These are phyloP conservation scores for Rhexocercosporidium sp. DNA, from an alignment of 2,329 filamentous ascomycete species.

Conservation along the genomic window DNA sequence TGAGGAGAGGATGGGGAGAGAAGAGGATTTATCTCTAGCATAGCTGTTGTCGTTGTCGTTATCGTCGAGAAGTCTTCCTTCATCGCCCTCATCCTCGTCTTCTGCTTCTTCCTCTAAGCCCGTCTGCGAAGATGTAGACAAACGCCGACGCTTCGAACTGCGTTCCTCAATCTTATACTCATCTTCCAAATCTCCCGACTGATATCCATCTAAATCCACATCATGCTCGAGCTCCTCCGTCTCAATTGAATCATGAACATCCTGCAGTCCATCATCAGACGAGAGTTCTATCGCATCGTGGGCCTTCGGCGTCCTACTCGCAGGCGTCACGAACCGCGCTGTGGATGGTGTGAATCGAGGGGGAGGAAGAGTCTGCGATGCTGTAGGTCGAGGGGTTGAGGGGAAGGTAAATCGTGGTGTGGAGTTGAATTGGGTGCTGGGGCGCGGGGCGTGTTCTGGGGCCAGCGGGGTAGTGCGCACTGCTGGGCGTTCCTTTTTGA, in stretches of 20 bases:
- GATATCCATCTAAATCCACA: constrained; percentile 19
- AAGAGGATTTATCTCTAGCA: constrained; percentile 27
- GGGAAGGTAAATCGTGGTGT: constrained; percentile 43
- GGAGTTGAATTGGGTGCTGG: constrained; percentile 41
- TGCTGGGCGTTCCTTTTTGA: constrained; percentile 36
- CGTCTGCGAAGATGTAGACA: constrained; percentile 32
- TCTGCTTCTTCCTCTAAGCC: constrained; percentile 11
- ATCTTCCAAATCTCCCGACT: constrained; percentile 31
- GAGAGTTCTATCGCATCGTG: constrained; percentile 36
- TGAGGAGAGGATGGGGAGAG: constrained; percentile 36
- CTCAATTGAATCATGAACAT: constrained; percentile 40
- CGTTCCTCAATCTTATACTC: constrained; percentile 32
- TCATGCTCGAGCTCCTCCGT: constrained; percentile 29
- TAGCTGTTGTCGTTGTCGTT: constrained; percentile 22
- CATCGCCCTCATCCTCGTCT: constrained; percentile 14
- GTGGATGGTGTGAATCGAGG: constrained; percentile 35
- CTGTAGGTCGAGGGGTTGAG: constrained; percentile 37
- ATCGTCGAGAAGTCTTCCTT: constrained; percentile 17
- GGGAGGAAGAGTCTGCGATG: constrained; percentile 28
- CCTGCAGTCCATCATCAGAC: constrained; percentile 25
- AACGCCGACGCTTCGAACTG: constrained; percentile 37
- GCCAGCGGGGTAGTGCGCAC: constrained; percentile 31
- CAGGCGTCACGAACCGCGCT: constrained; percentile 38
- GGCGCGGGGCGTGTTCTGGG: constrained; percentile 33
- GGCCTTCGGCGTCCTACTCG: constrained; percentile 21